A percentile compares a stretch with the other conserved stretches of the same genome.
Conservation (phyloP, 225 moss, liverwort and hornwort genomes). For the Physcomitrellopsis africana region DNA sequence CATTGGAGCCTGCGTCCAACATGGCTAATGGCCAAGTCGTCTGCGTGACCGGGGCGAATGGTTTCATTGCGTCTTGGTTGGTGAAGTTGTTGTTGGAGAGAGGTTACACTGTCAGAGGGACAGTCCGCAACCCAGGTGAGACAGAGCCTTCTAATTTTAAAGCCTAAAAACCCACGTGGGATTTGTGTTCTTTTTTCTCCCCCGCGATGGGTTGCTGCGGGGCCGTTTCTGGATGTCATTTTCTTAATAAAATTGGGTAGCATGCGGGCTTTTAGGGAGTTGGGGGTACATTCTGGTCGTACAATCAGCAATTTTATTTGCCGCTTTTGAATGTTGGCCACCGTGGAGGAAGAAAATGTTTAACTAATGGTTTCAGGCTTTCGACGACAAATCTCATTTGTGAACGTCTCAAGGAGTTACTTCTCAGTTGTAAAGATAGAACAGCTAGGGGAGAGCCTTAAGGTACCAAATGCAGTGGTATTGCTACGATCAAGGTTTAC, state of each 20-base stretch:
- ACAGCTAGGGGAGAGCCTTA: no score
- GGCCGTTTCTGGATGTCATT: not conserved
- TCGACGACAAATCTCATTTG: no score
- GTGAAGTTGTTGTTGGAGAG: slow-evolving; percentile 71
- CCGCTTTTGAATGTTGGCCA: no score
- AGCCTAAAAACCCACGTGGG: not conserved
- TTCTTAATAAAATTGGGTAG: not conserved
- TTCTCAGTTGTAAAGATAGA: no score
- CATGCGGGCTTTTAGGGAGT: no score
- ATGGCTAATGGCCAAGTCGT: slow-evolving; percentile 48
- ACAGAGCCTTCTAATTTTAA: not conserved
- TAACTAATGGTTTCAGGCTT: no score
- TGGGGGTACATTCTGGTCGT: no score
- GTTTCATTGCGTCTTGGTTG: slow-evolving; percentile 76
- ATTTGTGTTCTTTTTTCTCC: not conserved
- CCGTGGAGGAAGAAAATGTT: no score
- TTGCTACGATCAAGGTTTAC: no score
- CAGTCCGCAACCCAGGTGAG: slow-evolving; percentile 67
- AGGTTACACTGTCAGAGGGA: slow-evolving; percentile 64
- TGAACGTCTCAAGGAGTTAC: no score
- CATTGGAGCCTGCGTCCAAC: not conserved
- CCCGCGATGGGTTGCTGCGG: not conserved
- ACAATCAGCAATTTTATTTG: no score
- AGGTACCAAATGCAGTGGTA: no score
- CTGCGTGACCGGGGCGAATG: slow-evolving; percentile 76